Conservation (phyloP, 768 basidiomycete species). For the Xerocomellus dryophilus region DNA sequence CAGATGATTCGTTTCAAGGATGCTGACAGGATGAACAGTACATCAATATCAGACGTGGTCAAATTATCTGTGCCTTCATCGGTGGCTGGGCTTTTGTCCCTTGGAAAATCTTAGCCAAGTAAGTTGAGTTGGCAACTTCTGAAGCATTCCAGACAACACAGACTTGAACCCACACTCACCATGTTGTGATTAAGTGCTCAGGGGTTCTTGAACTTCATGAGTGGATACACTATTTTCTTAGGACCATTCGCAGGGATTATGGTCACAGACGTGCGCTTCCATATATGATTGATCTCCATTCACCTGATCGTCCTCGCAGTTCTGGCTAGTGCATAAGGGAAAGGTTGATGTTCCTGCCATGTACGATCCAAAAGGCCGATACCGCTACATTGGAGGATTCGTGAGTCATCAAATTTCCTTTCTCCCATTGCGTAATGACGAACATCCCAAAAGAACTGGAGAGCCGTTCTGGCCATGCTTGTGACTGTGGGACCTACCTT, state of each 20-base stretch:
- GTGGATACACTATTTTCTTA: constrained; percentile 81
- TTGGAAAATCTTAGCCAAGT: constrained; percentile 73
- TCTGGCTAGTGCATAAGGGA: constrained; percentile 72
- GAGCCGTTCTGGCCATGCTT: constrained; percentile 68
- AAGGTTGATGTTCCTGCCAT: constrained; percentile 80
- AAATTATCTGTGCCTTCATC: constrained; percentile 28
- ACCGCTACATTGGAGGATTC: constrained; percentile 72
- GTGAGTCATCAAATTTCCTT: constrained; percentile 41
- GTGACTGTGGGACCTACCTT: constrained; percentile 68
- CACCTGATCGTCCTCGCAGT: constrained; percentile 39
- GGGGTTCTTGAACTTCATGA: constrained; percentile 77
- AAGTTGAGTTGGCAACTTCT: constrained; percentile 3
- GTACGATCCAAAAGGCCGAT: constrained; percentile 76
- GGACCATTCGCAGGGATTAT: constrained; percentile 82
- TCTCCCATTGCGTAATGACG: not conserved
- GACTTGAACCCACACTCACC: not conserved
- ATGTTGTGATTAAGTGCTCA: constrained; percentile 39
- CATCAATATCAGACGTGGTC: constrained; percentile 30
- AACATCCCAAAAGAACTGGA: constrained; percentile 65
- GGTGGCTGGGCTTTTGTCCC: constrained; percentile 81
- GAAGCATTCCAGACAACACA: not conserved
- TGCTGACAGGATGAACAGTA: constrained; percentile 21
- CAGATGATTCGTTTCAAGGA: not conserved
- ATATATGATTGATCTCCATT: not conserved
- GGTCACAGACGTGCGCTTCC: constrained; percentile 50